Conservation (phyloP, 192 early-diverging fungal species). For the Spizellomyces sp. region DNA sequence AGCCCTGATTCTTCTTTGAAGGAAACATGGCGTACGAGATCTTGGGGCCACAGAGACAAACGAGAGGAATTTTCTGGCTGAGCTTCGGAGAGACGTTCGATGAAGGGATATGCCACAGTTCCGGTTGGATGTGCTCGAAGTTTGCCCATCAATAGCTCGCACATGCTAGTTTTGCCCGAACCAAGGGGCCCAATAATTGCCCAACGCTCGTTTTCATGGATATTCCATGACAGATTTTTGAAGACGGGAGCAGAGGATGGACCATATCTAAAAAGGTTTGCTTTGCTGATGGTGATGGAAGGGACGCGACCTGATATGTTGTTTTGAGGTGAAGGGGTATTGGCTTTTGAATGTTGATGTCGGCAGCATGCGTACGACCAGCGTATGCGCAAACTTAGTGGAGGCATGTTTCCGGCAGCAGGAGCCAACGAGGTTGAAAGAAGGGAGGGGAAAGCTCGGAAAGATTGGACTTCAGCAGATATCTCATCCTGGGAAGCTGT, state of each 20-base stretch:
- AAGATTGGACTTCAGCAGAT: too few species aligned
- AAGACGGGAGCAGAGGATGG: constrained; percentile 7
- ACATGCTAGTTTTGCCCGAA: constrained; percentile 53
- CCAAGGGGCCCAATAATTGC: constrained; percentile 31
- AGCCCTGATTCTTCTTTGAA: constrained; percentile 29
- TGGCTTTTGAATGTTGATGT: too few species aligned
- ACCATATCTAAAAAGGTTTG: too few species aligned
- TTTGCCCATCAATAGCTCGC: constrained; percentile 29
- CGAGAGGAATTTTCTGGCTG: constrained; percentile 30
- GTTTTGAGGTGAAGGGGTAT: too few species aligned
- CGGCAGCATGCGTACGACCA: too few species aligned
- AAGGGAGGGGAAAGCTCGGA: too few species aligned
- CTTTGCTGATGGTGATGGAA: too few species aligned
- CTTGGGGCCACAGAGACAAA: constrained; percentile 7
- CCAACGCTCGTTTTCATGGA: constrained; percentile 20
- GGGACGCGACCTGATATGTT: too few species aligned
- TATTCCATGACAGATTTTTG: constrained; percentile 33
- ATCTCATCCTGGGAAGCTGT: too few species aligned
- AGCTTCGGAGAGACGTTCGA: constrained; percentile 24
- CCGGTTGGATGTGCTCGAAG: neutral
- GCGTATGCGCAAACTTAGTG: too few species aligned
- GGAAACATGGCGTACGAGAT: constrained; percentile 1
- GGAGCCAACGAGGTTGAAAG: too few species aligned
- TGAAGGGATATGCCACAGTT: constrained; percentile 7
- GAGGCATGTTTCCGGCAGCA: too few species aligned